phyloP scores from a whole-genome alignment of 148 eudicot genomes.

The Cornus kousa region DNA sequence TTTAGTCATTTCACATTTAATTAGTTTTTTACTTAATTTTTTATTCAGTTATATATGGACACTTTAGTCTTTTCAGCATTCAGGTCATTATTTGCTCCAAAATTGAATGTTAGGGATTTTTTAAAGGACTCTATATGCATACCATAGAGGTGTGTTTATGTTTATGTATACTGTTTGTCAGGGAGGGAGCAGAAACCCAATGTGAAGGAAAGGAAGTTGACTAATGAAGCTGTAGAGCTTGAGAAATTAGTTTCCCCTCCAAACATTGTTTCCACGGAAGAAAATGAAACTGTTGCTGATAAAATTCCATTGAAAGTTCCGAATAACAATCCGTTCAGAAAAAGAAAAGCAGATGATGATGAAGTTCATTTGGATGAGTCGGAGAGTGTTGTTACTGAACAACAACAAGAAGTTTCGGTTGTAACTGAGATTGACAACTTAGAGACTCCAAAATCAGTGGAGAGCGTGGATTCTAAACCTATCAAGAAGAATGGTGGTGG shows the following conservation, averaged over 20 bases:
- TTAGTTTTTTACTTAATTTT: too few relatives aligned
- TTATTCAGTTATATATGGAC: too few relatives aligned
- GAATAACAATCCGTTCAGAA: conserved; percentile 58
- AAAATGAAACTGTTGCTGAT: conserved; percentile 17
- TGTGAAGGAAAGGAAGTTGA: conserved; percentile 34
- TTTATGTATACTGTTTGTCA: background rate
- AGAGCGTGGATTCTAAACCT: conserved; percentile 45
- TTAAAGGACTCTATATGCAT: too few relatives aligned
- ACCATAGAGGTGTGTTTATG: too few relatives aligned
- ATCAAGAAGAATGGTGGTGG: background rate
- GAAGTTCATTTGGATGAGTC: conserved; percentile 22
- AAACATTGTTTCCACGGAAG: conserved; percentile 8
- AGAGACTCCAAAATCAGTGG: conserved; percentile 41
- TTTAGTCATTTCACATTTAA: too few relatives aligned
- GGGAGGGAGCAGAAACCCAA: conserved; percentile 22
- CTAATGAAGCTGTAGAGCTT: conserved; percentile 38
- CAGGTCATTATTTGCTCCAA: too few relatives aligned
- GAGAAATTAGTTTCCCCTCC: conserved; percentile 35
- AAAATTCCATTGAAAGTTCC: conserved; percentile 29
- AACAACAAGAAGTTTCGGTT: conserved; percentile 15
- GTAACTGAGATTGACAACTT: conserved; percentile 39
- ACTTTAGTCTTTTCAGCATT: too few relatives aligned
- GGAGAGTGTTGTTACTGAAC: conserved; percentile 25
- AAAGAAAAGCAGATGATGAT: conserved; percentile 26
- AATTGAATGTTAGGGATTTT: too few relatives aligned